A percentile compares a stretch with the other conserved stretches of the same genome.
Evolutionary conservation across 192 early-diverging fungal species (phyloP).

Genomic region (Anaeromyces robustus): DNA sequence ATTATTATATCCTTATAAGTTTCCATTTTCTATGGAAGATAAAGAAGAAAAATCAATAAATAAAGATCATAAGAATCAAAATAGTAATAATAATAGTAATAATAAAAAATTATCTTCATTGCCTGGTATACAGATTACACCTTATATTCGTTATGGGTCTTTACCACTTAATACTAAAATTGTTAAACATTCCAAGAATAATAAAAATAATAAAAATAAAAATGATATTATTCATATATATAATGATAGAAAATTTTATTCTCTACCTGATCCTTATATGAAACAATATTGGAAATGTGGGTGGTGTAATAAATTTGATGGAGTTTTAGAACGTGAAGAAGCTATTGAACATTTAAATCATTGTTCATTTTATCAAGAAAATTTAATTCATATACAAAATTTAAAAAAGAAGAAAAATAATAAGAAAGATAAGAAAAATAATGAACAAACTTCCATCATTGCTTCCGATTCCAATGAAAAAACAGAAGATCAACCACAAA

Average conservation of each 20-base stretch:
- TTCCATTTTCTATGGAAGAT: slow-evolving; percentile 8
- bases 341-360: background rate
- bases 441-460: background rate
- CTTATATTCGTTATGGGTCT: slow-evolving; percentile 14
- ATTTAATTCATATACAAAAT: background rate
- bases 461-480: no score
- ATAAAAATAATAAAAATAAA: background rate
- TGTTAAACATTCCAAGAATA: background rate
- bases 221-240: background rate
- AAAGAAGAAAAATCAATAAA: no score
- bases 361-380: background rate
- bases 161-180: background rate
- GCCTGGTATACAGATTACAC: slow-evolving; percentile 14
- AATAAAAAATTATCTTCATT: slow-evolving; percentile 7
- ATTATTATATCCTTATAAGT: no score
- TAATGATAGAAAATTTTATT: slow-evolving; percentile 1
- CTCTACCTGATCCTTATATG: background rate
- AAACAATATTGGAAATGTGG: background rate
- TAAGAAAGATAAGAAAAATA: no score
- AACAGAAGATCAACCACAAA: no score
- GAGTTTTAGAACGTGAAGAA: background rate
- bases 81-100: slow-evolving; percentile 15
- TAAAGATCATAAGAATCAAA: slow-evolving; percentile 10
- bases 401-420: background rate
- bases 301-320: background rate